These are phyloP conservation scores for Sanghuangporus baumii DNA, from an alignment of 1,284 basidiomycete genomes.

Conservation along the genomic window DNA sequence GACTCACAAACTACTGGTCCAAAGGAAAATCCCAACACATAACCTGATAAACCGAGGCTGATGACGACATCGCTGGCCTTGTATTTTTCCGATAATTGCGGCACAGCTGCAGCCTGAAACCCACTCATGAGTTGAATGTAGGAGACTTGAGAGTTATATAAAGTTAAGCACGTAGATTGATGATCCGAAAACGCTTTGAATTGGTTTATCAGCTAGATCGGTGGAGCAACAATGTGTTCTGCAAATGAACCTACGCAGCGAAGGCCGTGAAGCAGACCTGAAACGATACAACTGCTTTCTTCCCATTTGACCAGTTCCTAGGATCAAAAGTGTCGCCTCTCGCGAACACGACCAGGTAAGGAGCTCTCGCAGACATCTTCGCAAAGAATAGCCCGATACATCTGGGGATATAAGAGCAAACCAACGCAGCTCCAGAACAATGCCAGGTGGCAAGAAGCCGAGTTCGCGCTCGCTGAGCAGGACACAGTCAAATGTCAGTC, in stretches of 20 bases:
- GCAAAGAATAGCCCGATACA: background rate
- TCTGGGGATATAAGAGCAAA: background rate
- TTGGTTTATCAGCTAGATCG: background rate
- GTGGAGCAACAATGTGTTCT: background rate
- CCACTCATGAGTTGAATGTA: background rate
- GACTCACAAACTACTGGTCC: conserved; percentile 25
- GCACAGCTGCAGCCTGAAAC: conserved; percentile 24
- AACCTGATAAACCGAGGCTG: conserved; percentile 24
- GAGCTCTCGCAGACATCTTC: background rate
- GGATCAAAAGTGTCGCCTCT: conserved; percentile 11
- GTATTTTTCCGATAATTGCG: conserved; percentile 21
- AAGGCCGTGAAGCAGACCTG: conserved; percentile 19
- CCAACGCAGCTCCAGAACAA: background rate
- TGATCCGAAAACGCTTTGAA: conserved; percentile 20
- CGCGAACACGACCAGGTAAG: conserved; percentile 6
- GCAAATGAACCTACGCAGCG: conserved; percentile 7
- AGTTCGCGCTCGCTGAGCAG: background rate
- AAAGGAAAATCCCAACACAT: conserved; percentile 26
- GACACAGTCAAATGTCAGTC: background rate
- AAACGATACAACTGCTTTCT: conserved; percentile 4
- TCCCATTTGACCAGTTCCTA: conserved; percentile 11
- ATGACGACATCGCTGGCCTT: conserved; percentile 20
- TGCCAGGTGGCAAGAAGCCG: background rate
- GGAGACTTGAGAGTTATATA: background rate
- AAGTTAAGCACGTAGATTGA: conserved; percentile 22